These are phyloP conservation scores for Rhizophora mangle DNA, from an alignment of 345 rosid species.

Conservation along the genomic window DNA sequence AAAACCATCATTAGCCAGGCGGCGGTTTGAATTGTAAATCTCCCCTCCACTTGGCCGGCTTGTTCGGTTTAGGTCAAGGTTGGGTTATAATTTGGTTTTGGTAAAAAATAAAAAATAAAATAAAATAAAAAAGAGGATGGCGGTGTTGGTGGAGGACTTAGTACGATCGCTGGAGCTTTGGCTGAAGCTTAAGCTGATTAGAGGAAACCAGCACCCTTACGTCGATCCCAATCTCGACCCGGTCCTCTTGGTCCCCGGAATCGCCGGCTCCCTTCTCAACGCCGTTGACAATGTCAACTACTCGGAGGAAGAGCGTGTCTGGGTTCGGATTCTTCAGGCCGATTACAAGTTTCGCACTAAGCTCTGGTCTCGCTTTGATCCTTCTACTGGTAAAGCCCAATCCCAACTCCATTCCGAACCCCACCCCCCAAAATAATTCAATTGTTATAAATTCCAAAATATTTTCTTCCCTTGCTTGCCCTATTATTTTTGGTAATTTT, in stretches of 20 bases:
- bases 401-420: not conserved
- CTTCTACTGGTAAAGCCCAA: constrained; percentile 56
- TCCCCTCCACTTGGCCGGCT: too few relatives aligned
- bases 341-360: constrained; percentile 71
- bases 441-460: not conserved
- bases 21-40: too few relatives aligned
- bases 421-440: not conserved
- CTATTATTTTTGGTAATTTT: not conserved
- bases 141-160: constrained; percentile 63
- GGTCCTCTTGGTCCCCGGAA: constrained; percentile 81
- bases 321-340: constrained; percentile 84
- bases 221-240: constrained; percentile 86
- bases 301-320: constrained; percentile 60
- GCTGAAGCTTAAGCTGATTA: constrained; percentile 53
- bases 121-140: constrained; percentile 34
- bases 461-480: not conserved
- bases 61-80: too few relatives aligned
- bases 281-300: constrained; percentile 62
- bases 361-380: constrained; percentile 93
- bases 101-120: not conserved
- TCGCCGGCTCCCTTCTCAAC: constrained; percentile 79
- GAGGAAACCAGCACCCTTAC: constrained; percentile 49
- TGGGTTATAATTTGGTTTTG: not conserved
- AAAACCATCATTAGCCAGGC: not conserved
- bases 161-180: constrained; percentile 67